Percentiles rank a stretch among this genome's conserved stretches.
These are phyloP conservation scores for Mucor plumbeus DNA, from an alignment of 371 early-diverging fungal species.

Conservation along the genomic window DNA sequence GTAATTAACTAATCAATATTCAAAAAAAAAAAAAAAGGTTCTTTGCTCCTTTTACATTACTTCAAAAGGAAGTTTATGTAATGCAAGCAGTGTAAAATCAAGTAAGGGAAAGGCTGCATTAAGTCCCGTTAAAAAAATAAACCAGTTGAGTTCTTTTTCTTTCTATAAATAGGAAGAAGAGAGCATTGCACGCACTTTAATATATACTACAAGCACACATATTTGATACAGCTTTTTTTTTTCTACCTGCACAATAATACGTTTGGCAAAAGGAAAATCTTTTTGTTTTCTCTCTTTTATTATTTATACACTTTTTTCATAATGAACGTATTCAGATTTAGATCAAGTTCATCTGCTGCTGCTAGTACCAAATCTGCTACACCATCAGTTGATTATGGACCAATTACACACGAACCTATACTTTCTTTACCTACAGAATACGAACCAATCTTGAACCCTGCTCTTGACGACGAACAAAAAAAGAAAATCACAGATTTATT, in stretches of 20 bases:
- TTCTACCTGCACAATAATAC: neutral
- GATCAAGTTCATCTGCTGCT: slow-evolving; percentile 12
- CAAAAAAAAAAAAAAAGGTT: neutral
- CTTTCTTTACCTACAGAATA: slow-evolving; percentile 27
- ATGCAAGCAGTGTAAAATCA: neutral
- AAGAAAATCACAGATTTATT: slow-evolving; percentile 46
- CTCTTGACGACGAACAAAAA: slow-evolving; percentile 52
- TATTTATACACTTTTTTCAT: slow-evolving; percentile 1
- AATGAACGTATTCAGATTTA: slow-evolving; percentile 21
- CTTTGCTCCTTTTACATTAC: neutral
- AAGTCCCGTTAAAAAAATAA: neutral
- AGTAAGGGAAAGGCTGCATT: slow-evolving; percentile 4
- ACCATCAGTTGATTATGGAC: slow-evolving; percentile 19
- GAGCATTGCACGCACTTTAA: neutral
- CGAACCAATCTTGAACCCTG: slow-evolving; percentile 26
- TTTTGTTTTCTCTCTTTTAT: neutral
- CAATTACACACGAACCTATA: slow-evolving; percentile 28
- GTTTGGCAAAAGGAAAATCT: neutral
- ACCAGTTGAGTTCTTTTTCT: neutral
- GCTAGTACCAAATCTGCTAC: slow-evolving; percentile 13
- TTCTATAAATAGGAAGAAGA: neutral
- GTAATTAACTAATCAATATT: neutral
- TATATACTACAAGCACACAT: neutral
- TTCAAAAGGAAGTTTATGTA: slow-evolving; percentile 1
- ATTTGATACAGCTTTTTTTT: neutral